Base-by-base conservation (phyloP, 768 basidiomycete genomes). In the Tremella mesenterica region DNA sequence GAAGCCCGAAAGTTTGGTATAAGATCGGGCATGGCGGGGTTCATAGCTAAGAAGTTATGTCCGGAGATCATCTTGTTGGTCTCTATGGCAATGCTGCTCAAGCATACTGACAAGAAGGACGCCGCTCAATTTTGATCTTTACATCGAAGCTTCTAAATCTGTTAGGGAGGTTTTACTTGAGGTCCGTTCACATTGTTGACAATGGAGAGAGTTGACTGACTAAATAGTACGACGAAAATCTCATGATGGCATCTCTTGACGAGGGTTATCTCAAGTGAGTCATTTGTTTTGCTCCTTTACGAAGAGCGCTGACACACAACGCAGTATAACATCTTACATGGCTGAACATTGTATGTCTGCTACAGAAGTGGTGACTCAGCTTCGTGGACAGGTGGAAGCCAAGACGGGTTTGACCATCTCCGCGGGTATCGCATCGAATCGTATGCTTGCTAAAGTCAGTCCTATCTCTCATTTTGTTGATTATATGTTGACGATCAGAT, bases 21-120 rank as follows among this genome's bases (percentile, higher is more conserved):
- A 28, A 83, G 95, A 39, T 93, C 90, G 4, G 93, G 89, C 26
- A 96, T 96, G 95, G 82, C 93, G n/a, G 91, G 83, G 48, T 93
- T 91, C 71, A 83, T 97, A 39, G 93, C 93, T 14, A 85, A 84
- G 77, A 93, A 89, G 66, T 80, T 99, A 8, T 96, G 91, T 68
- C 91, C 95, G 2, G 81, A 90, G 7, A 80, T 99, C 16, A 81
- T 88, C 33, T 74, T 87, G 70, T 72, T 46, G 48, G 70, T 55
- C 1, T 10, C 9, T 14, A 2, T 34, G 25, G 26, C n/a, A 8
- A 29, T 13, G 18, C 20, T 33, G 52, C 27, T 14, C 25, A 7
- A 33, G 16, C n/a, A 9, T n/a, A 43, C 34, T 26, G 23, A 48
- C 5, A 2, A 46, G 33, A 47, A 65, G 60, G 29, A 59, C 57